Evolutionary conservation across 2,329 filamentous ascomycete genomes (phyloP).

Genomic region (Tolypocladium endophyticum): DNA sequence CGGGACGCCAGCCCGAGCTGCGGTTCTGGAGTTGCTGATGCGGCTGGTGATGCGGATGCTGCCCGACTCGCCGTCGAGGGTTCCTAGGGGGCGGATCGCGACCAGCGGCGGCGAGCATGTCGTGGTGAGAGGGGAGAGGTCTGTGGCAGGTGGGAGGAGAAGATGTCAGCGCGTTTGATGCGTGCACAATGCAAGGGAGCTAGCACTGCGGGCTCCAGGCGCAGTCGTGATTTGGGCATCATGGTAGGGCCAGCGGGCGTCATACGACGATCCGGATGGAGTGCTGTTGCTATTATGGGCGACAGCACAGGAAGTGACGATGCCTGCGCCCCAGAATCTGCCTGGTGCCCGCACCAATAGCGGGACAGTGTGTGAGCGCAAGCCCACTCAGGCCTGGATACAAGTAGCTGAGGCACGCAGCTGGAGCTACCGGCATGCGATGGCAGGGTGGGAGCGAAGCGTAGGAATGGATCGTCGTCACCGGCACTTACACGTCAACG

Average conservation of each 20-base stretch:
- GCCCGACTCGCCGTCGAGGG: constrained; percentile 15
- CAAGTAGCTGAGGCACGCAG: background rate
- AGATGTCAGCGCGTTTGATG: constrained; percentile 3
- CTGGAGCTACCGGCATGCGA: background rate
- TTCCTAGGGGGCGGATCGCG: constrained; percentile 25
- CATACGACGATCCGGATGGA: background rate
- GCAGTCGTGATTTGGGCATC: background rate
- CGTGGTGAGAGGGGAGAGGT: constrained; percentile 6
- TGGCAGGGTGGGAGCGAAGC: background rate
- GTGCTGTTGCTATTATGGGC: background rate
- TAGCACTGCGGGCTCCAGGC: background rate
- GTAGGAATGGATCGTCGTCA: background rate
- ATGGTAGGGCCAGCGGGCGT: background rate
- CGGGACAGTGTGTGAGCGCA: background rate
- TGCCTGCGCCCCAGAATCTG: background rate
- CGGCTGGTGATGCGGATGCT: constrained; percentile 13
- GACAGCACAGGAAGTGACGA: background rate
- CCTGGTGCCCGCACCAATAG: background rate
- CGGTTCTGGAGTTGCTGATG: constrained; percentile 10
- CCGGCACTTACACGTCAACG: constrained; percentile 17
- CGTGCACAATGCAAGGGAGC: background rate
- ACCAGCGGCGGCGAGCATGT: constrained; percentile 12
- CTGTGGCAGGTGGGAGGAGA: constrained; percentile 2
- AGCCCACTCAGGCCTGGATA: background rate
- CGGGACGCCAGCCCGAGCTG: constrained; percentile 30